These are phyloP conservation scores for Ogataea salicorniae DNA, from an alignment of 805 yeast species.

Conservation along the genomic window DNA sequence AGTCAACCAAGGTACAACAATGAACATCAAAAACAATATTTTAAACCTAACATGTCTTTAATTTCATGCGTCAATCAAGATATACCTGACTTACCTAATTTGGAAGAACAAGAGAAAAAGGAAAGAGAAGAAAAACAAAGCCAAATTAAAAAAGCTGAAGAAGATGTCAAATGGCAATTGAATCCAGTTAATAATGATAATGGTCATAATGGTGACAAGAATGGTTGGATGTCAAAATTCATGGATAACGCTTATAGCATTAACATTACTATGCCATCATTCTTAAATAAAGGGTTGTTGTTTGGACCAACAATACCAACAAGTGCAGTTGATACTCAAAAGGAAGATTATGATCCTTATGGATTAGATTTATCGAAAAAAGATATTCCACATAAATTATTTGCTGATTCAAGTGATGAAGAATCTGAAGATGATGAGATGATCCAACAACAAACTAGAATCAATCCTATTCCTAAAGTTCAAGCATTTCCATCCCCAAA, in stretches of 20 bases:
- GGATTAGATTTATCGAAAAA: conserved; percentile 15
- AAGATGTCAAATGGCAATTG: neutral
- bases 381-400: conserved; percentile 13
- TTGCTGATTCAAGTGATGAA: conserved; percentile 29
- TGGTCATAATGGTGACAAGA: conserved; percentile 6
- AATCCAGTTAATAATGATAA: conserved; percentile 2
- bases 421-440: conserved; percentile 3
- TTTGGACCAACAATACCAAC: neutral
- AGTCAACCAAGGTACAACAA: too few species aligned
- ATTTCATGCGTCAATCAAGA: conserved; percentile 10
- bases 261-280: conserved; percentile 15
- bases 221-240: conserved; percentile 18
- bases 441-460: too few species aligned
- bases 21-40: neutral
- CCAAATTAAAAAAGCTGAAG: neutral
- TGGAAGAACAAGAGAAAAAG: conserved; percentile 3
- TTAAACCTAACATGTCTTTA: conserved; percentile 9
- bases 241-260: conserved; percentile 14
- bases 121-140: neutral
- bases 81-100: conserved; percentile 12
- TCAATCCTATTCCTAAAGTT: neutral
- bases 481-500: neutral
- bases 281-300: conserved; percentile 12
- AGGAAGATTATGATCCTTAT: neutral
- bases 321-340: neutral